Conservation (phyloP, 176 grass and related monocot species). For the Musa beccarii region DNA sequence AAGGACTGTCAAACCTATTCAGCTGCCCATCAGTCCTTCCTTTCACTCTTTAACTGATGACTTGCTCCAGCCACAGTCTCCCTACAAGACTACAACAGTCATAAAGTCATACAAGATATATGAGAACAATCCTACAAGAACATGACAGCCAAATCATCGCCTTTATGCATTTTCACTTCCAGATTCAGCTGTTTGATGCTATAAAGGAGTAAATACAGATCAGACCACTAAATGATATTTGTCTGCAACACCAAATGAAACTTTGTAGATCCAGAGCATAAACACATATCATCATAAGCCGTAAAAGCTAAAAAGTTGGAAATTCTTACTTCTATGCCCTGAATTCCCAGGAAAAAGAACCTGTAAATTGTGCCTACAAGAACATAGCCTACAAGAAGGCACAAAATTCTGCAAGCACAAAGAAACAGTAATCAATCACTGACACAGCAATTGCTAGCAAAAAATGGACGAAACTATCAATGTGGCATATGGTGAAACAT, state of each 20-base stretch:
- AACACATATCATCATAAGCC: background rate
- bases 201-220: background rate
- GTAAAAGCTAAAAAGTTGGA: slow-evolving; percentile 2
- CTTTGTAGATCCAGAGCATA: background rate
- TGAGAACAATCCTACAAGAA: too few relatives aligned
- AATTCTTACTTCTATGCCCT: slow-evolving; percentile 58
- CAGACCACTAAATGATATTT: background rate
- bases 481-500: slow-evolving; percentile 8
- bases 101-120: too few relatives aligned
- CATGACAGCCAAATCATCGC: too few relatives aligned
- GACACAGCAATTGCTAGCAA: background rate
- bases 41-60: too few relatives aligned
- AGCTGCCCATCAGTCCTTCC: too few relatives aligned
- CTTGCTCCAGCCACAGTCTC: too few relatives aligned
- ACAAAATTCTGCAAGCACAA: slow-evolving; percentile 43
- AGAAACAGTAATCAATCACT: background rate
- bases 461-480: background rate
- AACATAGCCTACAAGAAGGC: slow-evolving; percentile 72
- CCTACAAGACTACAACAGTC: too few relatives aligned
- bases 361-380: slow-evolving; percentile 65
- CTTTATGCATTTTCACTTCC: too few relatives aligned
- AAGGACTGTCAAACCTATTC: too few relatives aligned
- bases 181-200: too few relatives aligned
- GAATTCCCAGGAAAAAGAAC: slow-evolving; percentile 84
- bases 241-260: background rate